Evolutionary conservation across 345 rosid species (phyloP).

Genomic region (Excoecaria cochinchinensis): DNA sequence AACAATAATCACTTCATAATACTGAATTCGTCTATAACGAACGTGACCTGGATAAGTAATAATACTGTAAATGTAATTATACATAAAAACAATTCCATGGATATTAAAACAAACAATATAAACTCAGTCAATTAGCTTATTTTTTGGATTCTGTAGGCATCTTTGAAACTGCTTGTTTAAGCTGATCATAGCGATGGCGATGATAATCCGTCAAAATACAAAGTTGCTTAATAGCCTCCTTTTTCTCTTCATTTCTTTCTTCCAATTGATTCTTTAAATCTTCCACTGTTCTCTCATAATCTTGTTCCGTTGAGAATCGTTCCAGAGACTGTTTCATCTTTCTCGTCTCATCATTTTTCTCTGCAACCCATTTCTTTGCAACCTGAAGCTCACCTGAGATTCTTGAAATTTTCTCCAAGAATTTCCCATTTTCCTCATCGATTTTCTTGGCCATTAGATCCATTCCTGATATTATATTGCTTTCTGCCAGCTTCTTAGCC

Average conservation of each 20-base stretch:
- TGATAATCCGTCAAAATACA: constrained; percentile 32
- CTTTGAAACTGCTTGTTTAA: constrained; percentile 28
- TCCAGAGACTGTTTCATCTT: constrained; percentile 14
- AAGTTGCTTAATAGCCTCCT: constrained; percentile 30
- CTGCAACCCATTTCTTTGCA: constrained; percentile 30
- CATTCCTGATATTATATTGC: constrained; percentile 28
- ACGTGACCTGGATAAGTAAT: too few species aligned
- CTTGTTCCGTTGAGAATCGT: neutral
- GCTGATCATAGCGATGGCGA: constrained; percentile 26
- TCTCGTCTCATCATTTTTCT: constrained; percentile 14
- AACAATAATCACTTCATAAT: too few species aligned
- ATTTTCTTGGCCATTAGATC: constrained; percentile 36
- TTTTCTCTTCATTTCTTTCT: constrained; percentile 27
- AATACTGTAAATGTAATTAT: too few species aligned
- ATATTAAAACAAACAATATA: neutral
- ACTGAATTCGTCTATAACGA: too few species aligned
- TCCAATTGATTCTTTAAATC: constrained; percentile 17
- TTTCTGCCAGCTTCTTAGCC: constrained; percentile 39
- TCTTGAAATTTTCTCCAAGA: constrained; percentile 34
- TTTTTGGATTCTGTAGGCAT: constrained; percentile 16
- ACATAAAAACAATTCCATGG: neutral
- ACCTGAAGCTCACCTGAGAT: constrained; percentile 42
- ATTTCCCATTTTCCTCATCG: constrained; percentile 33
- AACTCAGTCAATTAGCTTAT: neutral
- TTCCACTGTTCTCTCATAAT: constrained; percentile 4